phyloP scores from a whole-genome alignment of 202 grass and related monocot genomes.

The Eragrostis tef region DNA sequence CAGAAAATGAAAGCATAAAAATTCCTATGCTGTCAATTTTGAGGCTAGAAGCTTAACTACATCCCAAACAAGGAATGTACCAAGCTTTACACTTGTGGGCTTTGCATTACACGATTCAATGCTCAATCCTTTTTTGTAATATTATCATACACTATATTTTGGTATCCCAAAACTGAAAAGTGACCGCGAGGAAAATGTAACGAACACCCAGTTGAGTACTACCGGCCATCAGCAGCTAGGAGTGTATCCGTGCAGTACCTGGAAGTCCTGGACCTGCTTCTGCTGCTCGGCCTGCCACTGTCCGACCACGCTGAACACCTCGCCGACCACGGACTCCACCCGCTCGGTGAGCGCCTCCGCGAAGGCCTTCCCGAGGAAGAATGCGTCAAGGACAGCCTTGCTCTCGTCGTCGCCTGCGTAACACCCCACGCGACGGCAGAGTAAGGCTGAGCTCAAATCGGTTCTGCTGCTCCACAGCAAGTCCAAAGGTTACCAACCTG shows the following conservation, averaged over 20 bases:
- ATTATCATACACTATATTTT: neutral
- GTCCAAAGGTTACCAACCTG: slow-evolving; percentile 46
- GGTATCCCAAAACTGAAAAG: neutral
- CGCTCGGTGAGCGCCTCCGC: slow-evolving; percentile 84
- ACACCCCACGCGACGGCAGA: neutral
- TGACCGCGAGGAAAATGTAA: neutral
- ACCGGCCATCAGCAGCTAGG: neutral
- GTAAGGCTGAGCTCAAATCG: slow-evolving; percentile 6
- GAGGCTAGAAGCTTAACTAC: neutral
- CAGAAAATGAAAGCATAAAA: slow-evolving; percentile 8
- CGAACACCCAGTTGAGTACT: neutral
- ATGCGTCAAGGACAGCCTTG: slow-evolving; percentile 84
- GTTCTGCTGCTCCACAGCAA: neutral
- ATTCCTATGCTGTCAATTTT: neutral
- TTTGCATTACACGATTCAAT: neutral
- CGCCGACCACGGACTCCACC: slow-evolving; percentile 78
- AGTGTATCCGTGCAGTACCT: slow-evolving; percentile 47
- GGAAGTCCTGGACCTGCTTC: slow-evolving; percentile 85
- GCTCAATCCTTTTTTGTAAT: neutral
- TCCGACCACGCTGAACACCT: slow-evolving; percentile 86
- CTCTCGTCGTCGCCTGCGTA: slow-evolving; percentile 69
- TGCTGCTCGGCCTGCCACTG: slow-evolving; percentile 94
- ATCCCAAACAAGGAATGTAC: slow-evolving; percentile 1
- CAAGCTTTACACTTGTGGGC: neutral
- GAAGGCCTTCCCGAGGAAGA: slow-evolving; percentile 94